These are phyloP conservation scores for Claviceps monticola DNA, from an alignment of 2,329 filamentous ascomycete species.

Conservation along the genomic window DNA sequence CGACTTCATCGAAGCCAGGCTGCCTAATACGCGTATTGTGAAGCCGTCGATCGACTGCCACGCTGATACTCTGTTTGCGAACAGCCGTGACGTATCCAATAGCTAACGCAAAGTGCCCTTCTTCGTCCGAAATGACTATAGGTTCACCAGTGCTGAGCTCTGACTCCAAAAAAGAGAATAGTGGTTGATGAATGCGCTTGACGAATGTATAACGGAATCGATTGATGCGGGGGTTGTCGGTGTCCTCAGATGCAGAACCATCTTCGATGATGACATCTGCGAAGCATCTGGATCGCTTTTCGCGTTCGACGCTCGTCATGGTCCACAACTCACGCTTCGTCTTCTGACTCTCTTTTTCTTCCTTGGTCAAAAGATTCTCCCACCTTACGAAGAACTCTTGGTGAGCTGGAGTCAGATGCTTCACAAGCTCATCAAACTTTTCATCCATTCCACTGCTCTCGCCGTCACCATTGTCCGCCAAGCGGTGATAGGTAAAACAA, in stretches of 20 bases:
- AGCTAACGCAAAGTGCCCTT: constrained; percentile 86
- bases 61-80: constrained; percentile 60
- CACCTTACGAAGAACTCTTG: constrained; percentile 84
- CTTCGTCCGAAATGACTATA: constrained; percentile 90
- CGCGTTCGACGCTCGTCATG: constrained; percentile 78
- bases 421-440: constrained; percentile 69
- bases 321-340: constrained; percentile 89
- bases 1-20: constrained; percentile 57
- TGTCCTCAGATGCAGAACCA: constrained; percentile 57
- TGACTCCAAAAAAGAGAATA: constrained; percentile 81
- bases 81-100: constrained; percentile 81
- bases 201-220: constrained; percentile 76
- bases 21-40: constrained; percentile 72
- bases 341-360: constrained; percentile 82
- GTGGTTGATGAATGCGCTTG: constrained; percentile 46
- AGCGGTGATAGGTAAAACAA: constrained; percentile 88
- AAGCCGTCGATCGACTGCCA: constrained; percentile 79
- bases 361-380: constrained; percentile 85
- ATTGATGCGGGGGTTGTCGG: constrained; percentile 70
- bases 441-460: constrained; percentile 69
- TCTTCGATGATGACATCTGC: constrained; percentile 73
- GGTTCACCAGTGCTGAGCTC: constrained; percentile 80
- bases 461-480: constrained; percentile 70
- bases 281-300: constrained; percentile 82
- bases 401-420: constrained; percentile 61